A percentile compares a stretch with the other conserved stretches of the same genome.
These are phyloP conservation scores for Rubroshorea leprosula DNA, from an alignment of 345 rosid genomes.

Conservation along the genomic window DNA sequence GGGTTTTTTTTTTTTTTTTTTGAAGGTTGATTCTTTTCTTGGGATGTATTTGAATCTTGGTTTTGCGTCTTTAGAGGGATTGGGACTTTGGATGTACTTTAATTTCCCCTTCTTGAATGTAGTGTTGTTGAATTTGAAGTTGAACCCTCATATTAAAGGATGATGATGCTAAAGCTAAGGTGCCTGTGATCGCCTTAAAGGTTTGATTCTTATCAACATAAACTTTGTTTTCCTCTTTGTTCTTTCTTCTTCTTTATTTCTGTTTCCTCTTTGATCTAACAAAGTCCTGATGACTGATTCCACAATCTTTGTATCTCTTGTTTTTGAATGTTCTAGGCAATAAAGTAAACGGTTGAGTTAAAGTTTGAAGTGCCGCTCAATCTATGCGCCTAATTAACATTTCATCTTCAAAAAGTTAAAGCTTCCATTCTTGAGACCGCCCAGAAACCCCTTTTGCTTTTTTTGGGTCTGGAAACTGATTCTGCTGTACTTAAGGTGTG, in stretches of 20 bases:
- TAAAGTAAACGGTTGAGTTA: conserved; percentile 19
- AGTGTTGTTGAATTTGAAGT: conserved; percentile 29
- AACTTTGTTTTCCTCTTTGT: conserved; percentile 15
- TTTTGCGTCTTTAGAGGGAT: conserved; percentile 31
- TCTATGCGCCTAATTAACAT: neutral
- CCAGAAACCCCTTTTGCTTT: conserved; percentile 25
- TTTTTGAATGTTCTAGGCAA: conserved; percentile 36
- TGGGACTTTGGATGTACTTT: neutral
- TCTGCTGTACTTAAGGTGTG: conserved; percentile 14
- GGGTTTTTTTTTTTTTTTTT: neutral
- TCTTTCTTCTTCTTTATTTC: conserved; percentile 30
- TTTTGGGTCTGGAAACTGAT: conserved; percentile 23
- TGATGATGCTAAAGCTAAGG: conserved; percentile 30
- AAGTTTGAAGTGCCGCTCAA: neutral
- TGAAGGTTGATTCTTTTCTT: conserved; percentile 10
- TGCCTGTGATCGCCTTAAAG: conserved; percentile 37
- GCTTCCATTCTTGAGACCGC: conserved; percentile 18
- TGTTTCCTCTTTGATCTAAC: conserved; percentile 18
- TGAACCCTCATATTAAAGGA: conserved; percentile 24
- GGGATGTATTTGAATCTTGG: conserved; percentile 37
- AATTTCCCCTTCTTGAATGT: neutral
- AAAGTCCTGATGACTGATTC: conserved; percentile 18
- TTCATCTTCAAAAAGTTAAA: conserved; percentile 19
- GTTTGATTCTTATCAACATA: conserved; percentile 21
- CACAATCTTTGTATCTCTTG: conserved; percentile 19